Evolutionary conservation across 371 early-diverging fungal genomes (phyloP).

Genomic region (Massospora cicadina): DNA sequence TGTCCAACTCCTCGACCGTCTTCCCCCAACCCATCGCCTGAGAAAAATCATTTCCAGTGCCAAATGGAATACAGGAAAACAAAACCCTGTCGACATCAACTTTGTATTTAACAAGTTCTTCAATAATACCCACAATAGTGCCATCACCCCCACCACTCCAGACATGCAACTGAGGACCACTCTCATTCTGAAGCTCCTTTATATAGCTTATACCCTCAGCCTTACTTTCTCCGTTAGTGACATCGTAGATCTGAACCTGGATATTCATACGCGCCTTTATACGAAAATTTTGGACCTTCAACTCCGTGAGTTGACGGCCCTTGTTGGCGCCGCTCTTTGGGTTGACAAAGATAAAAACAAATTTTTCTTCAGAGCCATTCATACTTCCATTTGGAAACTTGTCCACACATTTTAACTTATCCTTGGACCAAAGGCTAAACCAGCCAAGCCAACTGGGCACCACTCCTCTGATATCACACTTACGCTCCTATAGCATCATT

Average conservation of each 20-base stretch:
- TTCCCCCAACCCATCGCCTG: constrained; percentile 8
- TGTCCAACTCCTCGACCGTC: not conserved
- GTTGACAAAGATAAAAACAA: constrained; percentile 1
- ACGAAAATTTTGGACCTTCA: constrained; percentile 1
- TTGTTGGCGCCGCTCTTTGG: not conserved
- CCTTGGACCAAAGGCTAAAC: too few species aligned
- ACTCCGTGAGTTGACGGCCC: not conserved
- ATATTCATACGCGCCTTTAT: not conserved
- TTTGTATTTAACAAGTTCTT: not conserved
- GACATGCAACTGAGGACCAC: not conserved
- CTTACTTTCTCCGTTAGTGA: not conserved
- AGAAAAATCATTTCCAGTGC: constrained; percentile 8
- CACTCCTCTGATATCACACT: too few species aligned
- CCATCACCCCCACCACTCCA: constrained; percentile 10
- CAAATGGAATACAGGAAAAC: constrained; percentile 5
- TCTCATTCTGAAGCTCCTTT: not conserved
- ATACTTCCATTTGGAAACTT: too few species aligned
- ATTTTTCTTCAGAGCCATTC: too few species aligned
- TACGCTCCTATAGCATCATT: too few species aligned
- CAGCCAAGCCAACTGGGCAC: too few species aligned
- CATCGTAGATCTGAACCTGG: constrained; percentile 2
- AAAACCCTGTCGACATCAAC: not conserved
- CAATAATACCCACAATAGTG: constrained; percentile 3
- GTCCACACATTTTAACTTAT: too few species aligned
- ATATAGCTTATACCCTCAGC: not conserved